These are phyloP conservation scores for Amaranthus palmeri DNA, from an alignment of 148 eudicot species.

Conservation along the genomic window DNA sequence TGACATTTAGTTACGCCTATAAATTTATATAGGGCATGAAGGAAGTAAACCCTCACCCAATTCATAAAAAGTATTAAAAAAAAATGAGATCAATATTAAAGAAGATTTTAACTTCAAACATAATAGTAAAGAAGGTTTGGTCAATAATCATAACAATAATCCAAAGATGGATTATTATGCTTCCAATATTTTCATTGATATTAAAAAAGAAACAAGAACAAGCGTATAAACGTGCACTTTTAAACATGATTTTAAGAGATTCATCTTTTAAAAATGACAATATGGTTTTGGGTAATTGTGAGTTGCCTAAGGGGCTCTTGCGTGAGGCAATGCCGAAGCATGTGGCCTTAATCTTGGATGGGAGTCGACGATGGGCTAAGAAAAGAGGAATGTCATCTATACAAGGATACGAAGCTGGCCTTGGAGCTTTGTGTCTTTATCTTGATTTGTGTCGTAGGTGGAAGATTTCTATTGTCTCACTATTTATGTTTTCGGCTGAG, in stretches of 20 bases:
- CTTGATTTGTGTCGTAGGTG: background rate
- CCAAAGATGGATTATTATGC: constrained; percentile 3
- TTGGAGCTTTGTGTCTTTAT: background rate
- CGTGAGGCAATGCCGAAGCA: constrained; percentile 43
- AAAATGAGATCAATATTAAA: no score
- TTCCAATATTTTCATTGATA: background rate
- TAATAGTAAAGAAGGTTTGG: background rate
- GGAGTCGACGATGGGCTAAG: constrained; percentile 47
- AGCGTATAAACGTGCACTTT: background rate
- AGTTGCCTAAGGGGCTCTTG: constrained; percentile 26
- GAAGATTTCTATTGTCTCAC: constrained; percentile 14
- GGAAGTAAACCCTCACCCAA: no score
- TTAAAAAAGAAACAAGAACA: constrained; percentile 3
- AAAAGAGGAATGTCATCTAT: constrained; percentile 11
- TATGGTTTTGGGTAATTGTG: background rate
- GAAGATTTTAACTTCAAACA: no score
- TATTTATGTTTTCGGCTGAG: constrained; percentile 24
- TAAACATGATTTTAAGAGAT: background rate
- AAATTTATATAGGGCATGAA: no score
- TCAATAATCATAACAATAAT: constrained; percentile 5
- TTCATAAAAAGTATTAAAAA: no score
- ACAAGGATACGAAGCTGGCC: constrained; percentile 15
- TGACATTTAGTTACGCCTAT: no score
- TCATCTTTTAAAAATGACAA: background rate
- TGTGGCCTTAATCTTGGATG: constrained; percentile 42